These are phyloP conservation scores for Plasmodium sp. DNA, from an alignment of 169 alveolate genomes.

Conservation along the genomic window DNA sequence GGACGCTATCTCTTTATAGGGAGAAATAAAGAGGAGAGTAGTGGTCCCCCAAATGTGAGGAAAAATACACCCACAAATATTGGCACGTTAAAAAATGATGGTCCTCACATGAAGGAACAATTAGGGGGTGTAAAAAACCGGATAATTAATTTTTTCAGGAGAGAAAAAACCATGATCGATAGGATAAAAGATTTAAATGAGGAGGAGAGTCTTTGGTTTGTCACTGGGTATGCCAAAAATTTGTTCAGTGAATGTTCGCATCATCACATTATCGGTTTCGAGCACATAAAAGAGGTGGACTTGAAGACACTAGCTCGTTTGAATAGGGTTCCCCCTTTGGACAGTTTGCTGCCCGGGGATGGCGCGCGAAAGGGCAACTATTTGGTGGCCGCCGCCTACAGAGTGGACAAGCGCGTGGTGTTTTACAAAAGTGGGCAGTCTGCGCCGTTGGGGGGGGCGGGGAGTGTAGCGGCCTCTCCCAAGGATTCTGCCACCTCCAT, in stretches of 20 bases:
- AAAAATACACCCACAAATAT: background rate
- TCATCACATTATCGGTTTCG: slow-evolving; percentile 44
- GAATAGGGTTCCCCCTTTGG: slow-evolving; percentile 2
- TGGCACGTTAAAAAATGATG: background rate
- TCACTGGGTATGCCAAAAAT: slow-evolving; percentile 69
- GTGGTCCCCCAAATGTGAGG: background rate
- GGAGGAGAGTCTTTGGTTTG: slow-evolving; percentile 46
- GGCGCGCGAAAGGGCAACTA: background rate
- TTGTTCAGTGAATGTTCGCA: slow-evolving; percentile 10
- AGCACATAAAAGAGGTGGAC: slow-evolving; percentile 43
- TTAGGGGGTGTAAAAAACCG: slow-evolving; percentile 7
- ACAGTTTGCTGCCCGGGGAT: background rate
- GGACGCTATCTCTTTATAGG: slow-evolving; percentile 1
- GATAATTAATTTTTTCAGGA: slow-evolving; percentile 1
- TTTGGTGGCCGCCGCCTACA: background rate
- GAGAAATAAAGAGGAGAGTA: slow-evolving; percentile 1
- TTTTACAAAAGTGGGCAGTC: slow-evolving; percentile 10
- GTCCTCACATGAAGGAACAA: background rate
- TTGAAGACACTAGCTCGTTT: background rate
- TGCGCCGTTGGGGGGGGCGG: background rate
- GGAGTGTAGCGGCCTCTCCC: background rate
- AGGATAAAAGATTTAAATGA: slow-evolving; percentile 45
- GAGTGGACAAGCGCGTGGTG: slow-evolving; percentile 18
- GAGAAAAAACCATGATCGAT: slow-evolving; percentile 25
- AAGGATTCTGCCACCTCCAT: background rate